Evolutionary conservation across 2,329 filamentous ascomycete species (phyloP), one percentile per base, ranked within the genome.

Genomic region (Alternaria conjuncta): DNA sequence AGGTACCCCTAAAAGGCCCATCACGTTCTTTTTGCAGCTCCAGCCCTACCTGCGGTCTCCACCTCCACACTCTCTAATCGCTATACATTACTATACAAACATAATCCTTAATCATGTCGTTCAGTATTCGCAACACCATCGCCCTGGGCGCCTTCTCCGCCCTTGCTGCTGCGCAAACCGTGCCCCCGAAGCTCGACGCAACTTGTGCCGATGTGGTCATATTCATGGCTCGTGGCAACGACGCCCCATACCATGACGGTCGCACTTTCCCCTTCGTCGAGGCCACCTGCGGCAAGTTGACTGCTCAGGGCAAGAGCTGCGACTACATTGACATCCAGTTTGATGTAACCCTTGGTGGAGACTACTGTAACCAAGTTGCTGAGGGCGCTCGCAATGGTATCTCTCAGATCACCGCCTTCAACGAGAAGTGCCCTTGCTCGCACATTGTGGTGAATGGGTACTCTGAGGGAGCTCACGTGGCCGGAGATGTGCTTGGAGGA

Each of bases 361-460:
- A 64, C 60, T 72, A 57, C 58, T 72, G 70, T 53, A 56, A 30
- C 15, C 69, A 71, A 60, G 63, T 72, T 47, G 64, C 57, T 12
- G 65, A 70, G 51, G 70, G 70, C 44, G 65, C 63, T 57, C 62
- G 61, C 51, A 71, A 70, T 56, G 70, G 70, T 58, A 59, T 62
- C 50, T 56, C 67, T 21, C 64, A 72, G 8, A 86, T 90, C 11
- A 90, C 87, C 56, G 75, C 78, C 28, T 87, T 86, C 71, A 84
- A 88, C 67, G 73, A 79, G 9, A 78, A 81, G 67, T 89, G 87
- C 69, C 87, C 88, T 32, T 79, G 78, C 70, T 84, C 86, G 13
- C 77, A 87, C 69, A 78, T 89, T 36, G 85, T 89, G 4, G 75
- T 89, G 46, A 84, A 88, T 49, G 88, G 87, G 28, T 89, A 89